Evolutionary conservation across 345 rosid species (phyloP).

Genomic region (Anacardium occidentale): DNA sequence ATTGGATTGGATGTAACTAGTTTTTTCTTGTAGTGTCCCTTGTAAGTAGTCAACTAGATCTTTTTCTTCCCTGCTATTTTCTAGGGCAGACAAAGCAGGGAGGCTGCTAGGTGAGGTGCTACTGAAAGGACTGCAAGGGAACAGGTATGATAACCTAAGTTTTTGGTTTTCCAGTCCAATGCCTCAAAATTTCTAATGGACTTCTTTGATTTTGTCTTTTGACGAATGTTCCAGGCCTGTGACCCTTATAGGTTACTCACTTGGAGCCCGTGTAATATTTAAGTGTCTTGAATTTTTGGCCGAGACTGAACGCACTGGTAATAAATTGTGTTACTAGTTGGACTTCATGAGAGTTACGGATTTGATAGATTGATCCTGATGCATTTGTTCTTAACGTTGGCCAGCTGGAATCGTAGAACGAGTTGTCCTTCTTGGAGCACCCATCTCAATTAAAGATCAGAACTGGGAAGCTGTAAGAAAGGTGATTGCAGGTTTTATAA

Average conservation of each 20-base stretch:
- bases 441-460: conserved; percentile 71
- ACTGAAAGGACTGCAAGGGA: conserved; percentile 85
- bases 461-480: conserved; percentile 86
- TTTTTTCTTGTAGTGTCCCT: not conserved
- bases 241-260: conserved; percentile 86
- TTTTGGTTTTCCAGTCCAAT: not conserved
- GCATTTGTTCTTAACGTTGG: conserved; percentile 18
- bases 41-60: conserved; percentile 7
- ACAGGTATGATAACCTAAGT: conserved; percentile 51
- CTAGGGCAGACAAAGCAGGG: conserved; percentile 91
- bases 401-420: conserved; percentile 93
- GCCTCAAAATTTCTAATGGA: conserved; percentile 1
- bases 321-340: not conserved
- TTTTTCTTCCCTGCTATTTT: conserved; percentile 27
- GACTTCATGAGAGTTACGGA: not conserved
- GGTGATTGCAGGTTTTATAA: conserved; percentile 39
- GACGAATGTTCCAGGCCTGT: conserved; percentile 64
- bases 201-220: conserved; percentile 5
- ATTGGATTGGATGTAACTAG: not conserved
- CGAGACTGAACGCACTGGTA: conserved; percentile 79
- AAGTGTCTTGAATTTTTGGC: conserved; percentile 86
- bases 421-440: conserved; percentile 94
- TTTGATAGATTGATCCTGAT: conserved; percentile 20
- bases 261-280: conserved; percentile 89
- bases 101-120: conserved; percentile 84